These are phyloP conservation scores for Naganishia onofrii DNA, from an alignment of 768 basidiomycete species.

Conservation along the genomic window DNA sequence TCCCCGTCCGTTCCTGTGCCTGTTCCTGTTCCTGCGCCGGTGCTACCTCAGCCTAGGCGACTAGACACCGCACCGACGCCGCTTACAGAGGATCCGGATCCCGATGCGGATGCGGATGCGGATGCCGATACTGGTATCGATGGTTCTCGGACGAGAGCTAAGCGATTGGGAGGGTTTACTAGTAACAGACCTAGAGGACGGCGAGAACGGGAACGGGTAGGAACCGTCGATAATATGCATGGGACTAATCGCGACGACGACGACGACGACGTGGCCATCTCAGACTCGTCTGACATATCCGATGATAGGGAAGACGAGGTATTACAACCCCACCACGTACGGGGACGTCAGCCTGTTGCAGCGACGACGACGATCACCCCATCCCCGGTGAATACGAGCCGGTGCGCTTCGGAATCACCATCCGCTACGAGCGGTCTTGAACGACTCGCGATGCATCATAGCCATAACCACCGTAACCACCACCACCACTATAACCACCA, in stretches of 20 bases:
- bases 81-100: too few species aligned
- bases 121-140: too few species aligned
- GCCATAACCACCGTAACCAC: background rate
- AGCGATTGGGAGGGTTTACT: too few species aligned
- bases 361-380: background rate
- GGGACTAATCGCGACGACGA: background rate
- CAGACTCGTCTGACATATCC: too few species aligned
- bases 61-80: too few species aligned
- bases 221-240: background rate
- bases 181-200: too few species aligned
- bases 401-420: slow-evolving; percentile 37
- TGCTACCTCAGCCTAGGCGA: too few species aligned
- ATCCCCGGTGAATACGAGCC: background rate
- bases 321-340: too few species aligned
- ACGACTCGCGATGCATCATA: background rate
- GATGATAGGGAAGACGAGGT: background rate
- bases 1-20: background rate
- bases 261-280: too few species aligned
- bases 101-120: too few species aligned
- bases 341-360: background rate
- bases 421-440: slow-evolving; percentile 20
- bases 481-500: too few species aligned
- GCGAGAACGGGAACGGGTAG: background rate
- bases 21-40: background rate
- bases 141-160: too few species aligned